A percentile compares a stretch with the other conserved stretches of the same genome.
Conservation (phyloP, 768 basidiomycete species). For the Leucosporidium scottii region DNA sequence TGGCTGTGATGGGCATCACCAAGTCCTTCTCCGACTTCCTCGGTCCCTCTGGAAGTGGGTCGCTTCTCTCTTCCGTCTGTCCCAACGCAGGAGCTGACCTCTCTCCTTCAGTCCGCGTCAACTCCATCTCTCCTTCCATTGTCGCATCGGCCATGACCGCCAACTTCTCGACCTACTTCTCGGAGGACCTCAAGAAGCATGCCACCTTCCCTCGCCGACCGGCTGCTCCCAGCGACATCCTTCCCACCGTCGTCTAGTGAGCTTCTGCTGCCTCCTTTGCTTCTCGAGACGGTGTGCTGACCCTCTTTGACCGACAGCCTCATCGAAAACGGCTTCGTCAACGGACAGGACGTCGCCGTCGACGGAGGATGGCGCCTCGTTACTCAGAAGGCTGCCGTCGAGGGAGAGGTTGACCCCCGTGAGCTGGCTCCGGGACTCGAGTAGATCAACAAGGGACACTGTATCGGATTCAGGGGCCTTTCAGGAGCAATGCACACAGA, state of each 20-base stretch:
- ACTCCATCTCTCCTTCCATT: constrained; percentile 1
- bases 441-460: background rate
- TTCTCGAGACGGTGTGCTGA: too few species aligned
- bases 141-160: background rate
- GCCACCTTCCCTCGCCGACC: background rate
- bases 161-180: constrained; percentile 1
- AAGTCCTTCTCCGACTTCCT: background rate
- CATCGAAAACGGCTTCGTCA: background rate
- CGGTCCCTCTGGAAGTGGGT: background rate
- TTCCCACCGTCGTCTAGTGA: background rate
- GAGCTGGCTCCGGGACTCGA: background rate
- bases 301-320: background rate
- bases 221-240: background rate
- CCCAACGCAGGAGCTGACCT: background rate
- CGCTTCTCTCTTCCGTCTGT: background rate
- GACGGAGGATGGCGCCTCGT: background rate
- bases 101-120: background rate
- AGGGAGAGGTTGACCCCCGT: background rate
- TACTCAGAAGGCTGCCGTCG: background rate
- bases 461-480: too few species aligned
- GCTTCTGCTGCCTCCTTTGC: too few species aligned
- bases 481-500: too few species aligned
- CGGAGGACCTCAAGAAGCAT: background rate
- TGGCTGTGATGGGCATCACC: background rate
- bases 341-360: background rate